Conservation (phyloP, 2,329 filamentous ascomycete genomes). For the Verticillium albo-atrum region DNA sequence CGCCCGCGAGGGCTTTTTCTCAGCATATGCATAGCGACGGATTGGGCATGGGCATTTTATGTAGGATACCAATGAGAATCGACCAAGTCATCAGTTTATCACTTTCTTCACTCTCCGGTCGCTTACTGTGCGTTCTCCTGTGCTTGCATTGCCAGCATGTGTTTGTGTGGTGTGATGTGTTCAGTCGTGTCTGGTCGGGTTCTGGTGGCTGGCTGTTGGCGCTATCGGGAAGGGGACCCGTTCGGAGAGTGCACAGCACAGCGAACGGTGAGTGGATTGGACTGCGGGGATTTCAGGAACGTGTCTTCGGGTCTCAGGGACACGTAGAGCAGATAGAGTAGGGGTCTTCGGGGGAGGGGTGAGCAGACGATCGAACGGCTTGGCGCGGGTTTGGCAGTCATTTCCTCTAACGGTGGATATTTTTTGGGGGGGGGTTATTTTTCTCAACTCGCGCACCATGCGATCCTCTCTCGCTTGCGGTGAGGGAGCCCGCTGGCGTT, state of each 20-base stretch:
- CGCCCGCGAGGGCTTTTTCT: not conserved
- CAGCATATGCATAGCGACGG: conserved; percentile 13
- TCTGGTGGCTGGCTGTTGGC: not conserved
- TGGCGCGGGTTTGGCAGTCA: no score
- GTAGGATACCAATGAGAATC: not conserved
- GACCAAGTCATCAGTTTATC: not conserved
- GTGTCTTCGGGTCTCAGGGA: not conserved
- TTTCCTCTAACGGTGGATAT: no score
- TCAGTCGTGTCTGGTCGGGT: not conserved
- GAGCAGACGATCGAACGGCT: no score
- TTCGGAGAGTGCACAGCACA: not conserved
- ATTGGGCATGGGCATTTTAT: not conserved
- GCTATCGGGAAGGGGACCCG: not conserved
- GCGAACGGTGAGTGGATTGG: not conserved
- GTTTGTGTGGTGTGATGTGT: not conserved
- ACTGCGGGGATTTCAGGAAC: not conserved
- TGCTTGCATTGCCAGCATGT: not conserved
- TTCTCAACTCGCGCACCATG: not conserved
- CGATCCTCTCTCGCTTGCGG: not conserved
- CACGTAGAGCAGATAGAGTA: no score
- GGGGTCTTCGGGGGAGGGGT: no score
- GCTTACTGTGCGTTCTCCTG: not conserved
- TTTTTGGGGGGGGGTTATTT: not conserved
- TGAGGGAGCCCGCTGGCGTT: not conserved
- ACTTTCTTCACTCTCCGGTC: not conserved